phyloP scores from a whole-genome alignment of 176 grass and related monocot species.

The Areca catechu region DNA sequence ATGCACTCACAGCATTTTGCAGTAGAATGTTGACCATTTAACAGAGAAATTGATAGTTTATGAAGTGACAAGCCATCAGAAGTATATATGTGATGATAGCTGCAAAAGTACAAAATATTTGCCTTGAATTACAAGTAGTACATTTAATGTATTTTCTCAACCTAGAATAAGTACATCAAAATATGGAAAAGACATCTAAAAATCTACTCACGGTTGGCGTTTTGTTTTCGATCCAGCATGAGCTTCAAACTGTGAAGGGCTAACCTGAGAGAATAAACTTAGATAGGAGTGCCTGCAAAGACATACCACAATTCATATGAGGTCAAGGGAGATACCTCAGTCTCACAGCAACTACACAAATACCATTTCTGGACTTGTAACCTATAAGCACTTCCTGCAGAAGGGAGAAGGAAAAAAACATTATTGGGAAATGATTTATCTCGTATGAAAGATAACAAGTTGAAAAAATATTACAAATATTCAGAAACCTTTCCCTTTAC shows the following conservation, averaged over 20 bases:
- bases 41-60: neutral
- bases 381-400: neutral
- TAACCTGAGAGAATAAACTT: neutral
- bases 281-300: neutral
- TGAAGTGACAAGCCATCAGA: constrained; percentile 13
- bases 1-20: neutral
- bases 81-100: constrained; percentile 9
- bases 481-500: constrained; percentile 51
- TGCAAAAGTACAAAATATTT: neutral
- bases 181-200: neutral
- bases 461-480: constrained; percentile 18
- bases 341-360: neutral
- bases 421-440: neutral
- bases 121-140: neutral
- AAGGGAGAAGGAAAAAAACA: too few species aligned
- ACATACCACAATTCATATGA: neutral
- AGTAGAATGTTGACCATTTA: neutral
- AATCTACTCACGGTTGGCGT: constrained; percentile 9
- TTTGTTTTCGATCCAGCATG: neutral
- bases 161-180: neutral
- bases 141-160: too few species aligned
- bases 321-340: neutral
- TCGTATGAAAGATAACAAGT: neutral
- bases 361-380: neutral
- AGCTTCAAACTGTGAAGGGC: constrained; percentile 7